Conservation (phyloP, 345 rosid species). For the Citrus cavaleriei region DNA sequence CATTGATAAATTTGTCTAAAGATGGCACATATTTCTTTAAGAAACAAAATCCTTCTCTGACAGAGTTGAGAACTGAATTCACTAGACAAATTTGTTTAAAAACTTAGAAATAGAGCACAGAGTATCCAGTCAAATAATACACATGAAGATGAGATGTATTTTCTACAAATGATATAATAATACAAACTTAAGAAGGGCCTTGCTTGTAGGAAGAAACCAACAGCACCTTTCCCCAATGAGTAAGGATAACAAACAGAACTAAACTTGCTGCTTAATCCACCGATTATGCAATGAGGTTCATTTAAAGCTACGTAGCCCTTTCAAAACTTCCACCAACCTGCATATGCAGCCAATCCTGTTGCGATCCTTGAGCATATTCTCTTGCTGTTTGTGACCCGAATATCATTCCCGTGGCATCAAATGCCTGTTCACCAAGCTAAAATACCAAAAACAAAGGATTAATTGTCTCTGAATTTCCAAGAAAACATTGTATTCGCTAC, state of each 20-base stretch:
- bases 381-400: conserved; percentile 57
- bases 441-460: conserved; percentile 9
- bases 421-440: conserved; percentile 49
- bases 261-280: conserved; percentile 6
- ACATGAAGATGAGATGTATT: conserved; percentile 20
- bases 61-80: not conserved
- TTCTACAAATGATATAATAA: conserved; percentile 24
- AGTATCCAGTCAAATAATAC: conserved; percentile 10
- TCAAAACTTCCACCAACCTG: conserved; percentile 66
- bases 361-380: conserved; percentile 54
- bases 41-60: not conserved
- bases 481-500: not conserved
- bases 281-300: not conserved
- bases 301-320: conserved; percentile 37
- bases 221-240: not conserved
- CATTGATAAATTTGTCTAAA: too few species aligned
- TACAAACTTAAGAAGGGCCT: conserved; percentile 13
- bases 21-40: not conserved
- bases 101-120: not conserved
- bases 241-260: conserved; percentile 3
- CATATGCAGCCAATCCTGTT: conserved; percentile 79
- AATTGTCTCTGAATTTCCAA: not conserved
- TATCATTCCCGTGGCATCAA: conserved; percentile 54
- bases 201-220: not conserved
- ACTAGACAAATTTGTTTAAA: not conserved